A percentile compares a stretch with the other conserved stretches of the same genome.
phyloP scores from a whole-genome alignment of 306 rosid species.

The Myrica gale region DNA sequence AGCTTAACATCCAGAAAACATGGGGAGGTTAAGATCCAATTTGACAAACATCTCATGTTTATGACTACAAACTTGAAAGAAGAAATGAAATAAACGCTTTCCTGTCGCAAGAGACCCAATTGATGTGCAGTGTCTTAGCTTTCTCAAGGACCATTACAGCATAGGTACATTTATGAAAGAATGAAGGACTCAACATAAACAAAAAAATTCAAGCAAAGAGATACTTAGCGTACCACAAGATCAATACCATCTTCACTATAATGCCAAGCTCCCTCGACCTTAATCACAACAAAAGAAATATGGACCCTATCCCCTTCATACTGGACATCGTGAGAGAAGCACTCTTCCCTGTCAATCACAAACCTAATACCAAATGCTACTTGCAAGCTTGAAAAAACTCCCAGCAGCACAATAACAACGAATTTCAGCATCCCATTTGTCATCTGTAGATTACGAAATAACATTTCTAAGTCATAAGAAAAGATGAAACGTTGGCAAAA shows the following conservation, averaged over 20 bases:
- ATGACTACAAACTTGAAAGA: neutral
- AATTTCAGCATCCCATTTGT: conserved; percentile 27
- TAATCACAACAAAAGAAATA: conserved; percentile 63
- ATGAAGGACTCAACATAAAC: too few species aligned
- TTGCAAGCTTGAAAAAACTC: conserved; percentile 34
- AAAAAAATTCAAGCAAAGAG: neutral
- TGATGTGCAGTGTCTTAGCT: neutral
- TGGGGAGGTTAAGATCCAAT: neutral
- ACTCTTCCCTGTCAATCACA: conserved; percentile 65
- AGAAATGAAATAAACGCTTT: neutral
- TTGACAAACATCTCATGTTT: neutral
- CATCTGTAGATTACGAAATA: conserved; percentile 37
- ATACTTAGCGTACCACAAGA: conserved; percentile 41
- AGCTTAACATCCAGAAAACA: neutral
- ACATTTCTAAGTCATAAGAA: neutral
- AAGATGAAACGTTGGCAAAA: neutral
- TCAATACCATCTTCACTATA: conserved; percentile 50
- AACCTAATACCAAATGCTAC: conserved; percentile 61
- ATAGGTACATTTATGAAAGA: neutral
- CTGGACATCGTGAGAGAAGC: conserved; percentile 51
- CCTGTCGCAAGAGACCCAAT: neutral
- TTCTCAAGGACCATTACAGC: neutral
- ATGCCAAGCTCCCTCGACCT: conserved; percentile 56
- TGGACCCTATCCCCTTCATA: conserved; percentile 59
- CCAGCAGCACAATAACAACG: conserved; percentile 26